These are phyloP conservation scores for Cavenderia fasciculata DNA, from an alignment of 78 protist species.

Conservation along the genomic window DNA sequence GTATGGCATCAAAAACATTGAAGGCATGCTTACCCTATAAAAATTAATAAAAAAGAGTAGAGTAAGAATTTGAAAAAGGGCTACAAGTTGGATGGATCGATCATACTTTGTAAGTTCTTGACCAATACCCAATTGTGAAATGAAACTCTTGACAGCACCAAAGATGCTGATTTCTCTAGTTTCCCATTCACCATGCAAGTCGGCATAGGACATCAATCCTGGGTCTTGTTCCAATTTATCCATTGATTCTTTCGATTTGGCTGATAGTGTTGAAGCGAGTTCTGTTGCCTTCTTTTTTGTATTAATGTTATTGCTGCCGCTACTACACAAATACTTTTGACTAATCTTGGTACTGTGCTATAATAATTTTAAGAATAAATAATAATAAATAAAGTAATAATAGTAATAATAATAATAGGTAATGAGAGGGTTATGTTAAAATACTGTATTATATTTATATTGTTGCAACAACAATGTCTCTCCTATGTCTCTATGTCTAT, in stretches of 20 bases:
- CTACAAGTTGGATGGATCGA: not conserved
- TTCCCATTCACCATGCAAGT: conserved; percentile 77
- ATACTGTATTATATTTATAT: too few relatives aligned
- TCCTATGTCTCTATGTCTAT: too few relatives aligned
- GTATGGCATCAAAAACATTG: conserved; percentile 75
- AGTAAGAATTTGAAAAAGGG: not conserved
- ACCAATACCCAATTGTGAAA: conserved; percentile 66
- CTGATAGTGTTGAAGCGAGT: not conserved
- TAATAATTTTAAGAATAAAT: too few relatives aligned
- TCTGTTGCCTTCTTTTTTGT: too few relatives aligned
- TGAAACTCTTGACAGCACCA: conserved; percentile 74
- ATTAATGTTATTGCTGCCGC: too few relatives aligned
- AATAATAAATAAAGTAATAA: too few relatives aligned
- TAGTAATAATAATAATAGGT: too few relatives aligned
- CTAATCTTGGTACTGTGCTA: too few relatives aligned
- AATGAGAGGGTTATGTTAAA: too few relatives aligned
- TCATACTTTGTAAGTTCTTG: conserved; percentile 76
- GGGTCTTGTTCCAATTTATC: conserved; percentile 36
- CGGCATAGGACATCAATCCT: conserved; percentile 39
- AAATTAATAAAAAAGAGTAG: not conserved
- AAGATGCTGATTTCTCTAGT: conserved; percentile 60
- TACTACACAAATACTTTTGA: too few relatives aligned
- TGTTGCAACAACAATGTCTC: too few relatives aligned
- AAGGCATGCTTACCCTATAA: conserved; percentile 72
- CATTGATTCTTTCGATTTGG: conserved; percentile 19